These are phyloP conservation scores for Sugiyamaella neomexicana DNA, from an alignment of 1,139 yeast genomes.

Conservation along the genomic window DNA sequence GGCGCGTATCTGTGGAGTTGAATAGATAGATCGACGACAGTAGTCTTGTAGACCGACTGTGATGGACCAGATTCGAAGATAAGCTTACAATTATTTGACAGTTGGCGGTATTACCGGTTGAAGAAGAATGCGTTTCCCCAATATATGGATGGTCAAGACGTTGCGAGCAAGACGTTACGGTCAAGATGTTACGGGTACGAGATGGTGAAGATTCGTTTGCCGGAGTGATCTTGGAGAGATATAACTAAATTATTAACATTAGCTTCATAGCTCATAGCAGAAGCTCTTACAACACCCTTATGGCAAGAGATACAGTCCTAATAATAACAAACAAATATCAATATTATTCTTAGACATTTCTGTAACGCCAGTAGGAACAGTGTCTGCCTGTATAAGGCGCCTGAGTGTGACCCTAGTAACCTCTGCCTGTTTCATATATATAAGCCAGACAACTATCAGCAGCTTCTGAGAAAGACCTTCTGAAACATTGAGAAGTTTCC, in stretches of 20 bases:
- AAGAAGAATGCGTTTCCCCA: no score
- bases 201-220: no score
- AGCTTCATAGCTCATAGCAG: neutral
- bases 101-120: no score
- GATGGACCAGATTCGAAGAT: no score
- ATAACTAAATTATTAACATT: neutral
- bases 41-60: no score
- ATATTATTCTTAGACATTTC: constrained; percentile 2
- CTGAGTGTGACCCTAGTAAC: neutral
- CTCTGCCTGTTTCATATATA: neutral
- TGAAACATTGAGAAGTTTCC: neutral
- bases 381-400: neutral
- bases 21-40: no score
- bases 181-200: no score
- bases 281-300: neutral
- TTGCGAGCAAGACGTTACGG: no score
- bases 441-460: neutral
- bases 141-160: no score
- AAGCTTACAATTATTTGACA: no score
- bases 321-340: neutral
- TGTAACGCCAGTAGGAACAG: neutral
- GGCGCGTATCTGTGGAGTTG: no score
- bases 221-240: no score
- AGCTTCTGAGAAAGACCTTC: neutral
- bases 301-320: neutral